Evolutionary conservation across 2,329 filamentous ascomycete species (phyloP).

Genomic region (Pezicula radicicola): DNA sequence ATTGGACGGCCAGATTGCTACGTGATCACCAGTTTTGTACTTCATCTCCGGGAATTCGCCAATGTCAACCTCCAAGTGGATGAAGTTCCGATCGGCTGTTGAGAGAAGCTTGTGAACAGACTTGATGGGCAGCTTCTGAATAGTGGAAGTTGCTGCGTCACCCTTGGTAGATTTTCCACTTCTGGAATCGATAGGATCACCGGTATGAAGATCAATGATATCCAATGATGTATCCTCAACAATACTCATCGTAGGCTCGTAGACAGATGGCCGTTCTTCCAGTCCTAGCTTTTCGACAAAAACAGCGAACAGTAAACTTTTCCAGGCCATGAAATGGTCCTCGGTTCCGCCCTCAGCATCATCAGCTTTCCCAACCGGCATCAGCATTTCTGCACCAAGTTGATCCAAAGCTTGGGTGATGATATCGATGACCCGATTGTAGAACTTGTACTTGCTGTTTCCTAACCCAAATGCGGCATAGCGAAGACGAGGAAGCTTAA

Average conservation of each 20-base stretch:
- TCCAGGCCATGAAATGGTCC: constrained; percentile 21
- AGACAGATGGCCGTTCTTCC: constrained; percentile 5
- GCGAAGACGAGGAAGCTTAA: constrained; percentile 7
- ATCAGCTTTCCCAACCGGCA: constrained; percentile 14
- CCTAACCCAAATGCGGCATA: constrained; percentile 20
- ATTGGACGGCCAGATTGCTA: constrained; percentile 20
- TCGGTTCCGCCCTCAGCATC: constrained; percentile 16
- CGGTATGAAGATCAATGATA: constrained; percentile 14
- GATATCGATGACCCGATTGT: constrained; percentile 17
- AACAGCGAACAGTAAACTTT: constrained; percentile 9
- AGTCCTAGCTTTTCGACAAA: constrained; percentile 5
- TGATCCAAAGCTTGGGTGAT: constrained; percentile 8
- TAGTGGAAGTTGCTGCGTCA: constrained; percentile 3
- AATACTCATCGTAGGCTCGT: constrained; percentile 8
- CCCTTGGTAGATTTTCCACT: background rate
- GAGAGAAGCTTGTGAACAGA: constrained; percentile 7
- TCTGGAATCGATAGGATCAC: constrained; percentile 10
- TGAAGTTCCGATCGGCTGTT: constrained; percentile 13
- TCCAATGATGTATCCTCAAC: constrained; percentile 12
- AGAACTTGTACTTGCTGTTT: constrained; percentile 20
- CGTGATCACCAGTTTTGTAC: constrained; percentile 23
- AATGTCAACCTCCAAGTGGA: constrained; percentile 20
- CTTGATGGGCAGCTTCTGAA: constrained; percentile 9
- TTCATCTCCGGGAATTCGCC: constrained; percentile 14
- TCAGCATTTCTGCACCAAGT: constrained; percentile 9